Conservation (phyloP, 2,329 filamentous ascomycete species). For the Trichocomaceae sp. region DNA sequence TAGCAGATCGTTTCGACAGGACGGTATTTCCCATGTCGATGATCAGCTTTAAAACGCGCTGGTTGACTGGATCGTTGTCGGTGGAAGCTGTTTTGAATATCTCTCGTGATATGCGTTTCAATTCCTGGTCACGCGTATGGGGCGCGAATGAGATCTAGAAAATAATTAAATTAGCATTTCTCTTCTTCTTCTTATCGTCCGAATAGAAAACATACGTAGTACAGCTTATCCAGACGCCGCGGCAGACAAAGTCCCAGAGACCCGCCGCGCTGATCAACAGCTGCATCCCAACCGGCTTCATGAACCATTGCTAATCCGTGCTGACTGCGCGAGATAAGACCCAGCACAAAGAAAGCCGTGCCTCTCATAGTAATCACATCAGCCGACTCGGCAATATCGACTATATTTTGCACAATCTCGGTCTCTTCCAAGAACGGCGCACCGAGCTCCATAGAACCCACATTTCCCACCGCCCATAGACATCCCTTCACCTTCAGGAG, state of each 20-base stretch:
- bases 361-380: conserved; percentile 89
- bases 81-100: conserved; percentile 54
- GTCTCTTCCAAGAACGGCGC: conserved; percentile 87
- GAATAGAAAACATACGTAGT: conserved; percentile 8
- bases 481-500: conserved; percentile 94
- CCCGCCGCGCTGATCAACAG: conserved; percentile 72
- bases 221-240: conserved; percentile 64
- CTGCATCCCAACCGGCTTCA: conserved; percentile 88
- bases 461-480: conserved; percentile 95
- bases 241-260: conserved; percentile 87
- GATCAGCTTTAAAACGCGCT: conserved; percentile 74
- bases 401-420: conserved; percentile 79
- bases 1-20: conserved; percentile 77
- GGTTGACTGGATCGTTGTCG: conserved; percentile 57
- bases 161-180: background rate
- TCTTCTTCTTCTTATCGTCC: background rate
- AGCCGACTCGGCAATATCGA: conserved; percentile 79
- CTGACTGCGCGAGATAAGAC: conserved; percentile 81
- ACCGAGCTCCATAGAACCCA: conserved; percentile 95
- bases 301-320: conserved; percentile 88
- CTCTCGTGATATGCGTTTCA: conserved; percentile 36
- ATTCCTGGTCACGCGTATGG: conserved; percentile 37
- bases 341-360: conserved; percentile 93
- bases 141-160: conserved; percentile 29
- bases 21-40: conserved; percentile 90